These are phyloP conservation scores for Metschnikowia gruessii DNA, from an alignment of 805 yeast genomes.

Conservation along the genomic window DNA sequence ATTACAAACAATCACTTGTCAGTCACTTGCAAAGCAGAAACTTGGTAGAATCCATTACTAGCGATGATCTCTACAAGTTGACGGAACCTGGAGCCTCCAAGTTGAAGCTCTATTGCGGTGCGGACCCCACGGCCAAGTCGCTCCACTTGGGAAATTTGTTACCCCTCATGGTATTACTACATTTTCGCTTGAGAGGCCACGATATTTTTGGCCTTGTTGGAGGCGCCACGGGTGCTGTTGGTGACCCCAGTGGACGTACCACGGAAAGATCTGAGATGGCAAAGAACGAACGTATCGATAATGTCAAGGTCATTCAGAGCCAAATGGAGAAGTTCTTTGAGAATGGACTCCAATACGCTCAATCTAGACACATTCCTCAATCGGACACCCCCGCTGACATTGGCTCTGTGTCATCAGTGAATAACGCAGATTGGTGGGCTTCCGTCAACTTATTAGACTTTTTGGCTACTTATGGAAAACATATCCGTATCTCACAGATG, in stretches of 20 bases:
- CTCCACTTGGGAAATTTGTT: slow-evolving; percentile 87
- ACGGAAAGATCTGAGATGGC: slow-evolving; percentile 68
- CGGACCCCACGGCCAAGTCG: slow-evolving; percentile 91
- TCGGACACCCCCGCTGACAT: slow-evolving; percentile 10
- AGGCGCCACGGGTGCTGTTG: slow-evolving; percentile 94
- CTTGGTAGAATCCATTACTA: slow-evolving; percentile 38
- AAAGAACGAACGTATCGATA: slow-evolving; percentile 48
- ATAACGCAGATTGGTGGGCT: slow-evolving; percentile 87
- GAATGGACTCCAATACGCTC: slow-evolving; percentile 62
- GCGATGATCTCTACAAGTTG: slow-evolving; percentile 35
- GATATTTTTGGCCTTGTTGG: slow-evolving; percentile 81
- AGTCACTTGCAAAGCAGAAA: slow-evolving; percentile 37
- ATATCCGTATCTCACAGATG: slow-evolving; percentile 83
- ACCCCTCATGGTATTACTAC: slow-evolving; percentile 81
- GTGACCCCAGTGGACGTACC: slow-evolving; percentile 92
- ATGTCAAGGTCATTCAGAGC: slow-evolving; percentile 53
- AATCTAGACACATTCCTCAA: slow-evolving; percentile 41
- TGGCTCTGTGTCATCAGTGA: slow-evolving; percentile 46
- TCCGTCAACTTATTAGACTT: slow-evolving; percentile 73
- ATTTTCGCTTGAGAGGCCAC: slow-evolving; percentile 83
- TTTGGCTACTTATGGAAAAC: slow-evolving; percentile 69
- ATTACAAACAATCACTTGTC: slow-evolving; percentile 30
- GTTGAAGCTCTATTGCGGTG: slow-evolving; percentile 81
- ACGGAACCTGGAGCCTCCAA: slow-evolving; percentile 30
- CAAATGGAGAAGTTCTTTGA: slow-evolving; percentile 64